These are phyloP conservation scores for Aspergillus texensis DNA, from an alignment of 2,329 filamentous ascomycete genomes.

Conservation along the genomic window DNA sequence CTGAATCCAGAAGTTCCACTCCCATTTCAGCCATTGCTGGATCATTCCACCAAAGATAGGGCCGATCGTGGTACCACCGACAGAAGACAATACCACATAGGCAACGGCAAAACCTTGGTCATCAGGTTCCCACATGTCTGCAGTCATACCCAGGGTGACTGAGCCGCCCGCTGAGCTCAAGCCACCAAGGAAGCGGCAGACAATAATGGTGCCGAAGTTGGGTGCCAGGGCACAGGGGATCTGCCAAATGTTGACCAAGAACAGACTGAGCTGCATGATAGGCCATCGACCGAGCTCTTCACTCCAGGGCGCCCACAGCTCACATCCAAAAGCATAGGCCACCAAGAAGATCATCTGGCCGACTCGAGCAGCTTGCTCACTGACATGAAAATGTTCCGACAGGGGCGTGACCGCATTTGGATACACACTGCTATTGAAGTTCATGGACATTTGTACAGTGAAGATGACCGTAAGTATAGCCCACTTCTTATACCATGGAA, in stretches of 20 bases:
- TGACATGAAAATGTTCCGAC: conserved; percentile 67
- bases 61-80: conserved; percentile 69
- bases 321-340: conserved; percentile 81
- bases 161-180: conserved; percentile 72
- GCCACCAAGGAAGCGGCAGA: conserved; percentile 68
- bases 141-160: conserved; percentile 74
- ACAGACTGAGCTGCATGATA: conserved; percentile 71
- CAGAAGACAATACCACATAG: conserved; percentile 76
- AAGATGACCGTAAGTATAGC: conserved; percentile 71
- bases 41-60: conserved; percentile 58
- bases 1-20: conserved; percentile 69
- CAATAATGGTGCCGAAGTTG: conserved; percentile 71
- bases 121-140: conserved; percentile 72
- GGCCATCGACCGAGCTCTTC: conserved; percentile 82
- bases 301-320: conserved; percentile 84
- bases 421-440: conserved; percentile 75
- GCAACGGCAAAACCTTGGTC: conserved; percentile 74
- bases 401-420: conserved; percentile 71
- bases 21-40: conserved; percentile 54
- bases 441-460: conserved; percentile 74
- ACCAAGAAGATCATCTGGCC: conserved; percentile 79
- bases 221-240: conserved; percentile 71
- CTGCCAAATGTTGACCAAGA: conserved; percentile 78
- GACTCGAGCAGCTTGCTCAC: conserved; percentile 67
- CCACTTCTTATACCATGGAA: conserved; percentile 66